These are phyloP conservation scores for Lasiodiplodia gonubiensis DNA, from an alignment of 2,329 filamentous ascomycete species.

Conservation along the genomic window DNA sequence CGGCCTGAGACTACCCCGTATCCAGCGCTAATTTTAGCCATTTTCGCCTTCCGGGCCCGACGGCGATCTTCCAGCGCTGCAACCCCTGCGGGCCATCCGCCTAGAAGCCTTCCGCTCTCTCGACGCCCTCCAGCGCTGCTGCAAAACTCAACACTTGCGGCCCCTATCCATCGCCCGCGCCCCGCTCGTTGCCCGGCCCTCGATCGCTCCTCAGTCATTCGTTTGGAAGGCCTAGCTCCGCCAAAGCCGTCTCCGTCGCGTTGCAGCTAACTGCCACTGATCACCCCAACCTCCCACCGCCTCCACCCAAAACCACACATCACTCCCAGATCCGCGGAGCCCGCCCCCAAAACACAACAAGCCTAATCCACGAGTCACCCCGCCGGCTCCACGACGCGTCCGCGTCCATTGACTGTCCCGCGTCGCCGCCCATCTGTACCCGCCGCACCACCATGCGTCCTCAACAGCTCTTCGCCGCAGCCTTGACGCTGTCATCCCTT, in stretches of 20 bases:
- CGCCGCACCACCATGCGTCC: slow-evolving; percentile 41
- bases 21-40: slow-evolving; percentile 23
- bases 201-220: slow-evolving; percentile 26
- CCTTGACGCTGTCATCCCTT: slow-evolving; percentile 45
- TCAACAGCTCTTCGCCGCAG: slow-evolving; percentile 46
- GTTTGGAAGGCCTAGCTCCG: slow-evolving; percentile 13
- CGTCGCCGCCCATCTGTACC: background rate
- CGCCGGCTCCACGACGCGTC: slow-evolving; percentile 13
- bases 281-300: slow-evolving; percentile 14
- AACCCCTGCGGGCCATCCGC: slow-evolving; percentile 24
- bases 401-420: slow-evolving; percentile 15
- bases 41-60: slow-evolving; percentile 27
- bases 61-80: slow-evolving; percentile 23
- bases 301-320: slow-evolving; percentile 13
- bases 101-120: slow-evolving; percentile 9
- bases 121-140: background rate
- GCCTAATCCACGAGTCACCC: slow-evolving; percentile 1
- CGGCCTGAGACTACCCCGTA: slow-evolving; percentile 24
- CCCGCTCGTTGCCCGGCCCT: slow-evolving; percentile 13
- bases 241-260: slow-evolving; percentile 7
- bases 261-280: slow-evolving; percentile 1
- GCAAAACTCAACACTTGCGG: background rate
- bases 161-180: slow-evolving; percentile 15
- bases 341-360: slow-evolving; percentile 6
- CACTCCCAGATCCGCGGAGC: slow-evolving; percentile 1